Percentiles rank a stretch among this genome's conserved stretches.
Evolutionary conservation across 2,329 filamentous ascomycete genomes (phyloP).

Genomic region (Clonostachys byssicola): DNA sequence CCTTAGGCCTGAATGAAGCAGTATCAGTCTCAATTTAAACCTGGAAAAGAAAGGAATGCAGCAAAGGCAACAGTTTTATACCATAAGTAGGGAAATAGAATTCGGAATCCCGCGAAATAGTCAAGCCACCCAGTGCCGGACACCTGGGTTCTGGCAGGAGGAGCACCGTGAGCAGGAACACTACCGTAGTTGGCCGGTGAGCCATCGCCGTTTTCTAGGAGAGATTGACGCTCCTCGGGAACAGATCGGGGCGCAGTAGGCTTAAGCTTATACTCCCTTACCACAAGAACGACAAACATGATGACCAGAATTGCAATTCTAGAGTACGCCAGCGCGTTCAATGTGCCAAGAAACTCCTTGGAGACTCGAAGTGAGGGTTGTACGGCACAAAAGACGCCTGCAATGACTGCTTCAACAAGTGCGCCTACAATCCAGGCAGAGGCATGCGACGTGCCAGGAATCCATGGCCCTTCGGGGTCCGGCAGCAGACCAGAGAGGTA

Average conservation of each 20-base stretch:
- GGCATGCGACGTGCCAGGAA: slow-evolving; percentile 26
- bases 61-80: slow-evolving; percentile 5
- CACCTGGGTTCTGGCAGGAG: slow-evolving; percentile 18
- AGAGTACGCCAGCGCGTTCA: slow-evolving; percentile 22
- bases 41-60: too few species aligned
- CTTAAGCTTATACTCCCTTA: slow-evolving; percentile 23
- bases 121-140: slow-evolving; percentile 35
- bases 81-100: slow-evolving; percentile 42
- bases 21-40: too few species aligned
- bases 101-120: slow-evolving; percentile 37
- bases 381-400: slow-evolving; percentile 22
- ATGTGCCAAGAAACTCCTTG: slow-evolving; percentile 15
- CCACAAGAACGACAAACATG: slow-evolving; percentile 22
- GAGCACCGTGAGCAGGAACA: slow-evolving; percentile 5
- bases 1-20: slow-evolving; percentile 26
- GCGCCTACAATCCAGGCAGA: slow-evolving; percentile 28
- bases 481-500: slow-evolving; percentile 34
- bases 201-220: slow-evolving; percentile 31
- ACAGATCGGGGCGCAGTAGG: slow-evolving; percentile 16
- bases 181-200: slow-evolving; percentile 18
- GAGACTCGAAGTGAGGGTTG: slow-evolving; percentile 19
- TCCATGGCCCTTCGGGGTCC: slow-evolving; percentile 38
- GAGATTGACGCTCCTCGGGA: slow-evolving; percentile 27
- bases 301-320: slow-evolving; percentile 23
- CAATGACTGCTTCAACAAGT: slow-evolving; percentile 27